These are phyloP conservation scores for Besnoitia besnoiti DNA, from an alignment of 169 alveolate species.

Conservation along the genomic window DNA sequence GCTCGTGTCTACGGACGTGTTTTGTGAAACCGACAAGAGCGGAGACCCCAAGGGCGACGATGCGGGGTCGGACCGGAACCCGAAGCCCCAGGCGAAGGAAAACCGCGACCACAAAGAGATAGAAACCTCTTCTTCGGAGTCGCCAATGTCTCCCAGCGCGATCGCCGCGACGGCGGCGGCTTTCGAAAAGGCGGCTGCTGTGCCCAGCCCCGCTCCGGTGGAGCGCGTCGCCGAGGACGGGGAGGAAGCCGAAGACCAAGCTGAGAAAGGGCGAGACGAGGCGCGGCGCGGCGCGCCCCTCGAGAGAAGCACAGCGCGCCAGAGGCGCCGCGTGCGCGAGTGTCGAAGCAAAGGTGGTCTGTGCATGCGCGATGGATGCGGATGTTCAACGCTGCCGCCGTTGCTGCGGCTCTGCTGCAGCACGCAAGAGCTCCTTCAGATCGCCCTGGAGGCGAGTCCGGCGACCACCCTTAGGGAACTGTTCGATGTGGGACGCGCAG, in stretches of 20 bases:
- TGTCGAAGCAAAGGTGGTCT: neutral
- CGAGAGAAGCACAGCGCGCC: constrained; percentile 9
- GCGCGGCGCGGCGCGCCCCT: neutral
- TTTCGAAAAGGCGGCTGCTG: no score
- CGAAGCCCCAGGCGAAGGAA: no score
- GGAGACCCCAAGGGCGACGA: neutral
- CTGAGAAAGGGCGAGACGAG: neutral
- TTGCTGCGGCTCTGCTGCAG: constrained; percentile 21
- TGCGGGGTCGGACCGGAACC: neutral
- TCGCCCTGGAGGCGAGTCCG: constrained; percentile 42
- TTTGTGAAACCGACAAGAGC: neutral
- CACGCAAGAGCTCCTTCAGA: constrained; percentile 35
- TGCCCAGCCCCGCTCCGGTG: neutral
- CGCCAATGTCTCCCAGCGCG: no score
- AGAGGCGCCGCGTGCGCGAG: constrained; percentile 14
- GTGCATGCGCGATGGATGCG: constrained; percentile 17
- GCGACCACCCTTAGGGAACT: neutral
- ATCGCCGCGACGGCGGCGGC: no score
- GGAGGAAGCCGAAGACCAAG: neutral
- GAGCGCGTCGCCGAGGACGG: neutral
- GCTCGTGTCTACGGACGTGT: neutral
- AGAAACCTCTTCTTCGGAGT: no score
- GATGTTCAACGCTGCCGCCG: constrained; percentile 36
- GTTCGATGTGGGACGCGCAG: constrained; percentile 28
- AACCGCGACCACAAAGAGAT: no score